Evolutionary conservation across 106 monocot genomes (phyloP).

Genomic region (Apostasia shenzhenica): DNA sequence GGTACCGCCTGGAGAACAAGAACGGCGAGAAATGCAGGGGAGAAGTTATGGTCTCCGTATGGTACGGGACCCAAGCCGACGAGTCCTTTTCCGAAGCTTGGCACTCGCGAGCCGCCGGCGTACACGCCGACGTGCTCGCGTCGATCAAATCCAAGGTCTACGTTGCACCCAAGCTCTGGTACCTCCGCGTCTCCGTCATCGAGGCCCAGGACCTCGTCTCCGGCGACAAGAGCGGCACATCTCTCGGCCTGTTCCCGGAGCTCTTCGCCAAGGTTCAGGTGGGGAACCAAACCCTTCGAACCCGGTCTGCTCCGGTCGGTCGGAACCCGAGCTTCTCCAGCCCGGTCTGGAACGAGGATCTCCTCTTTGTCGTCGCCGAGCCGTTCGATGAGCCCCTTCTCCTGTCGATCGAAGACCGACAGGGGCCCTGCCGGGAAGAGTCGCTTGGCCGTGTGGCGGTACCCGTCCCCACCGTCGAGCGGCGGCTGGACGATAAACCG

Average conservation of each 20-base stretch:
- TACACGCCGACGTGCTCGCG: slow-evolving; percentile 33
- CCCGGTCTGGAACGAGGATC: slow-evolving; percentile 72
- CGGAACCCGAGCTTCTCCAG: slow-evolving; percentile 20
- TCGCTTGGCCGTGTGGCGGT: slow-evolving; percentile 35
- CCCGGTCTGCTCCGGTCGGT: slow-evolving; percentile 25
- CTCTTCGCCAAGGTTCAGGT: slow-evolving; percentile 50
- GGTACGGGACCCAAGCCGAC: slow-evolving; percentile 85
- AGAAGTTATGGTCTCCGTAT: slow-evolving; percentile 68
- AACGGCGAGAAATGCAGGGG: slow-evolving; percentile 31
- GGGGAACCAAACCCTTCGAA: slow-evolving; percentile 40
- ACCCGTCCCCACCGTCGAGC: slow-evolving; percentile 36
- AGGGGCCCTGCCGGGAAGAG: slow-evolving; percentile 35
- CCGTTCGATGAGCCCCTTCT: slow-evolving; percentile 65
- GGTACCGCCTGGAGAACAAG: slow-evolving; percentile 56
- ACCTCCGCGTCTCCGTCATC: slow-evolving; percentile 52
- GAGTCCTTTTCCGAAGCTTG: slow-evolving; percentile 75
- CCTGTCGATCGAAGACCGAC: slow-evolving; percentile 42
- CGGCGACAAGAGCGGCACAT: slow-evolving; percentile 12
- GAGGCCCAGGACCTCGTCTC: slow-evolving; percentile 65
- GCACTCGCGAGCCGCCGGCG: slow-evolving; percentile 55
- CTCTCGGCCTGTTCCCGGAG: slow-evolving; percentile 41
- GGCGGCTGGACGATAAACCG: slow-evolving; percentile 28
- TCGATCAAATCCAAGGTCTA: slow-evolving; percentile 77
- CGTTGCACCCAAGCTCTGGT: slow-evolving; percentile 80
- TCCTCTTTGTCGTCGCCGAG: slow-evolving; percentile 73